These are phyloP conservation scores for Aspergillus bridgeri DNA, from an alignment of 495 filamentous ascomycete genomes.

Conservation along the genomic window DNA sequence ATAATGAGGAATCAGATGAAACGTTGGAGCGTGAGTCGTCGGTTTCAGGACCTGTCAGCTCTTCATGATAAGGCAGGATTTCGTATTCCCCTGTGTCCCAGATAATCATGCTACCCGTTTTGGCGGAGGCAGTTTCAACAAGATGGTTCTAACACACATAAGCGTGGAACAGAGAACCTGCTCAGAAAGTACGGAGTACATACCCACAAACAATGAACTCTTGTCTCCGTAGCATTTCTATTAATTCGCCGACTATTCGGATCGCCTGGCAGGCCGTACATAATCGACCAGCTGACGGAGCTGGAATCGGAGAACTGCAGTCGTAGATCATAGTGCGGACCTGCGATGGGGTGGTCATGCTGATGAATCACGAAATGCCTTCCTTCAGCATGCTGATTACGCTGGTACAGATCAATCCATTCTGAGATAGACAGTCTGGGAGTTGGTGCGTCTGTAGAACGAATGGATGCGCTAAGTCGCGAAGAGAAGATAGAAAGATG, in stretches of 20 bases:
- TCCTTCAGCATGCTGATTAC: constrained; percentile 46
- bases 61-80: constrained; percentile 45
- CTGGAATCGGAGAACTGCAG: constrained; percentile 64
- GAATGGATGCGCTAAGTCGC: constrained; percentile 31
- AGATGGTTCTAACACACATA: constrained; percentile 61
- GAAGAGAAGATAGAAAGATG: constrained; percentile 51
- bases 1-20: constrained; percentile 23
- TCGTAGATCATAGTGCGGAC: constrained; percentile 62
- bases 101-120: constrained; percentile 62
- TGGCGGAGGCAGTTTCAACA: constrained; percentile 57
- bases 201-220: constrained; percentile 66
- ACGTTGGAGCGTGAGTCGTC: constrained; percentile 41
- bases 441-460: constrained; percentile 8
- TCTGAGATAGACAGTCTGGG: constrained; percentile 41
- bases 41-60: constrained; percentile 33
- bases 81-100: constrained; percentile 70
- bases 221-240: constrained; percentile 64
- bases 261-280: constrained; percentile 65
- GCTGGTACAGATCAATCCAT: constrained; percentile 52
- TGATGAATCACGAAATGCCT: constrained; percentile 65
- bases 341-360: constrained; percentile 66
- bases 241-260: constrained; percentile 54
- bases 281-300: constrained; percentile 60
- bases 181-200: too few relatives aligned
- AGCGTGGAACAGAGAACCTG: too few relatives aligned